Conservation (phyloP, 306 rosid species). For the Begonia loranthoides region DNA sequence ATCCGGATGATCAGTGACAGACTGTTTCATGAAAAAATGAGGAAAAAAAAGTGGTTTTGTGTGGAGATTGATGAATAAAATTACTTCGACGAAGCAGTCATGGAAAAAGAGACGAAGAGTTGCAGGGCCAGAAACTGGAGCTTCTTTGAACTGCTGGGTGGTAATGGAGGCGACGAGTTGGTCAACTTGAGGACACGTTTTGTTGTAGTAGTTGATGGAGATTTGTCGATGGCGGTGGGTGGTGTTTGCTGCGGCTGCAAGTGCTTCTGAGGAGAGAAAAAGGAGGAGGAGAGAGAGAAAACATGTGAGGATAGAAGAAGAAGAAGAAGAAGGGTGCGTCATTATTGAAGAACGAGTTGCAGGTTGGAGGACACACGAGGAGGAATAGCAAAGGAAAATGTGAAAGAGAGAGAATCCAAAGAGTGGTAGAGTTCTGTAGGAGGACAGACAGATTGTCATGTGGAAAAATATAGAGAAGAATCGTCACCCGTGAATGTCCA, state of each 20-base stretch:
- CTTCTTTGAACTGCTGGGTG: slow-evolving; percentile 60
- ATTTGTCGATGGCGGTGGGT: slow-evolving; percentile 30
- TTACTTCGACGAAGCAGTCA: slow-evolving; percentile 88
- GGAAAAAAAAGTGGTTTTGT: slow-evolving; percentile 5
- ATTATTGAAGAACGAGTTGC: slow-evolving; percentile 22
- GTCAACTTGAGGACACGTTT: slow-evolving; percentile 70
- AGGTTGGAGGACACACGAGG: slow-evolving; percentile 31
- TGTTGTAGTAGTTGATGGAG: slow-evolving; percentile 49
- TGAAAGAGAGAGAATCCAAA: slow-evolving; percentile 11
- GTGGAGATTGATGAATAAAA: neutral
- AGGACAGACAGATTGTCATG: slow-evolving; percentile 18
- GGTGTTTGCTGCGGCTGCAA: slow-evolving; percentile 1
- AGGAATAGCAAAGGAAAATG: slow-evolving; percentile 17
- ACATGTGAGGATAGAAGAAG: slow-evolving; percentile 14
- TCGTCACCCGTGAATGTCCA: slow-evolving; percentile 55
- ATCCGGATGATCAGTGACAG: no score
- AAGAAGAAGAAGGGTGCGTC: slow-evolving; percentile 24
- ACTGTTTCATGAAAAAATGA: neutral
- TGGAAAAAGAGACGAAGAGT: slow-evolving; percentile 88
- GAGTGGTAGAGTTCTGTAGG: slow-evolving; percentile 13
- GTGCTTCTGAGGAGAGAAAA: slow-evolving; percentile 12
- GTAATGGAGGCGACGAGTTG: slow-evolving; percentile 56
- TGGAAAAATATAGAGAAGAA: slow-evolving; percentile 22
- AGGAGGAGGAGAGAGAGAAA: slow-evolving; percentile 14
- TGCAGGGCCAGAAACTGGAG: slow-evolving; percentile 81